Evolutionary conservation across 305 asterid species (phyloP), one percentile per base, ranked within the genome.

Genomic region (Plantago rigida): DNA sequence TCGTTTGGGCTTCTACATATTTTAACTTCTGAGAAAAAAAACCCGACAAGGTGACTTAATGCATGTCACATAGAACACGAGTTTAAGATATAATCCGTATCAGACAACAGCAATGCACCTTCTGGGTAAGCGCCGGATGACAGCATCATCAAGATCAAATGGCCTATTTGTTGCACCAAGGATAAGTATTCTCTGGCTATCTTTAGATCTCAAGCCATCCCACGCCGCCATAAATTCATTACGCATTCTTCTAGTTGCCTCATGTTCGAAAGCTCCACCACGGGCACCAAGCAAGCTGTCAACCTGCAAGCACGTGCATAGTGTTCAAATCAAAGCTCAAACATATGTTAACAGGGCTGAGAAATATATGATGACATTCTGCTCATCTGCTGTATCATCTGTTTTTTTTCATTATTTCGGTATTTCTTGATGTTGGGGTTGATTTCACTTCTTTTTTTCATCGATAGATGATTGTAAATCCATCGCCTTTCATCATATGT

Each of bases 221-320:
- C 99, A 92, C 51, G 99, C 97, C 39, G 99, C 91, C 99, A 92
- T 92, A 68, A 92, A 92, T 77, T 92, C 97, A 65, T 92, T 92
- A 34, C 97, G 77, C 99, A 92, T 89, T 78, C 99, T 82, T 82
- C 99, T 84, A 47, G 97, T 92, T 13, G 99, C 97, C 83, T 92
- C 99, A 12, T 92, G 99, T 85, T 89, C 99, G 52, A 69, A 81
- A 59, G 92, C 74, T 73, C 99, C 97, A 8, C 99, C 99, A 65
- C 99, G 97, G 67, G 99, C 97, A 75, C 99, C 99, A 49, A 92
- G 95, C 83, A 92, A 83, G 75, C 99, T 92, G 77, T 92, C 99
- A 59, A 92, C 97, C 99, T 92, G 77, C 68, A 69, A 55, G 41
- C 73, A 51, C 67, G 64, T 60, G 63, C 78, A 77, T 56, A 47